Evolutionary conservation across 31 red algal genomes (phyloP).

Genomic region (Asparagopsis taxiformis): DNA sequence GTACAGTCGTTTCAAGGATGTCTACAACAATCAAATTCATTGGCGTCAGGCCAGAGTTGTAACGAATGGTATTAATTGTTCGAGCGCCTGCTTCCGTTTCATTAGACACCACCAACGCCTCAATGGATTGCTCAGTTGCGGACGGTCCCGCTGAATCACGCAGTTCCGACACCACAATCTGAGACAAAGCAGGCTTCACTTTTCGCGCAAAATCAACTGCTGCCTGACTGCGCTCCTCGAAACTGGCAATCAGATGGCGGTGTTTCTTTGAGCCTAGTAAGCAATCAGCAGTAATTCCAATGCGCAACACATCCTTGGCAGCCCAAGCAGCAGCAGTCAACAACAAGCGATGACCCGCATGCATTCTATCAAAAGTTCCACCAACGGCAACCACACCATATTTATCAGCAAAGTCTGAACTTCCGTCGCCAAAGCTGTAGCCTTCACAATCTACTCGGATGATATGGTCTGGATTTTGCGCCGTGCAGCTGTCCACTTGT

Average conservation of each 20-base stretch:
- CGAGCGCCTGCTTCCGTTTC: conserved; percentile 60
- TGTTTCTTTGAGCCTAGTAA: conserved; percentile 66
- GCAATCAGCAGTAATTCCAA: conserved; percentile 69
- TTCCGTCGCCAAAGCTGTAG: conserved; percentile 44
- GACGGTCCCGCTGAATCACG: conserved; percentile 61
- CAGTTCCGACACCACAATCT: conserved; percentile 53
- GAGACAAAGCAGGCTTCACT: conserved; percentile 31
- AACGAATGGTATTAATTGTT: conserved; percentile 47
- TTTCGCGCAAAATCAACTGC: conserved; percentile 57
- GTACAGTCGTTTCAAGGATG: conserved; percentile 50
- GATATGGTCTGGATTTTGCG: not conserved
- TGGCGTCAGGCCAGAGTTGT: conserved; percentile 26
- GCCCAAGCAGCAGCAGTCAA: conserved; percentile 78
- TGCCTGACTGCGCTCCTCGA: conserved; percentile 33
- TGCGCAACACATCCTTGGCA: conserved; percentile 30
- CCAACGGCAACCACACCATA: conserved; percentile 87
- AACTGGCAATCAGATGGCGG: conserved; percentile 41
- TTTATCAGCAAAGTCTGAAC: conserved; percentile 50
- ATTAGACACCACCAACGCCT: conserved; percentile 77
- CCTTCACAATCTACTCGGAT: conserved; percentile 17
- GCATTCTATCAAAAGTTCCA: conserved; percentile 95
- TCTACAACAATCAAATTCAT: conserved; percentile 73
- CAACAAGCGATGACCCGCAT: conserved; percentile 94
- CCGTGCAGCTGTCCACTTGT: not conserved
- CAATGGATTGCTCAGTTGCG: conserved; percentile 46